A percentile compares a stretch with the other conserved stretches of the same genome.
phyloP scores from a whole-genome alignment of 305 asterid genomes.

The Plantago coronopus region DNA sequence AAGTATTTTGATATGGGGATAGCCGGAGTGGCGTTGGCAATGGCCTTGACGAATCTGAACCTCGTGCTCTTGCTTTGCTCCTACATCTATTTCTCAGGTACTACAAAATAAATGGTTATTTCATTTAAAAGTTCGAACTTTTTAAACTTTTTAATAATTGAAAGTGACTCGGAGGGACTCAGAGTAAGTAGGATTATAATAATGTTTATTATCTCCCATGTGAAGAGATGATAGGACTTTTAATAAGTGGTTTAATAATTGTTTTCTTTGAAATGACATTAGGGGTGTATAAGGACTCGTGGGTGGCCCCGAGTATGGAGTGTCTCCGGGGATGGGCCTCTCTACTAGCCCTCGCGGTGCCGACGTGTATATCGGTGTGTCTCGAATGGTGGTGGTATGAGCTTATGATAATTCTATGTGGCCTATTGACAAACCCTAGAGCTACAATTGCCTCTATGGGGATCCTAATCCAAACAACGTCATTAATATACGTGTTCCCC shows the following conservation, averaged over 20 bases:
- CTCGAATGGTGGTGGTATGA: slow-evolving; percentile 99
- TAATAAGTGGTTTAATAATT: too few relatives aligned
- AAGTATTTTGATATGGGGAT: slow-evolving; percentile 52
- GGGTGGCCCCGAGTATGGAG: slow-evolving; percentile 60
- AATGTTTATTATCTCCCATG: too few relatives aligned
- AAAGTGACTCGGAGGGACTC: too few relatives aligned
- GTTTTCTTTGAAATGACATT: slow-evolving; percentile 19
- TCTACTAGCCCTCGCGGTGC: slow-evolving; percentile 52
- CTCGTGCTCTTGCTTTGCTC: slow-evolving; percentile 45
- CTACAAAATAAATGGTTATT: too few relatives aligned
- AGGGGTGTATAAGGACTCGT: slow-evolving; percentile 55
- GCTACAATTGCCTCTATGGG: slow-evolving; percentile 89
- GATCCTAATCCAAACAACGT: slow-evolving; percentile 78
- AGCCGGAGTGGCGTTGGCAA: slow-evolving; percentile 70
- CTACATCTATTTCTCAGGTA: slow-evolving; percentile 53
- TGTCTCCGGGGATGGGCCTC: slow-evolving; percentile 72
- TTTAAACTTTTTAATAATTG: too few relatives aligned
- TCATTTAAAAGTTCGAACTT: too few relatives aligned
- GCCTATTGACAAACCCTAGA: slow-evolving; percentile 56
- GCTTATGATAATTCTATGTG: slow-evolving; percentile 82
- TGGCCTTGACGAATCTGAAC: slow-evolving; percentile 70
- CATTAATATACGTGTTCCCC: slow-evolving; percentile 77
- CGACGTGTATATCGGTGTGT: slow-evolving; percentile 78
- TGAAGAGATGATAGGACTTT: too few relatives aligned
- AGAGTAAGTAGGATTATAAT: too few relatives aligned